Evolutionary conservation across 1,284 basidiomycete genomes (phyloP).

Genomic region (Cryptococcus sp.): DNA sequence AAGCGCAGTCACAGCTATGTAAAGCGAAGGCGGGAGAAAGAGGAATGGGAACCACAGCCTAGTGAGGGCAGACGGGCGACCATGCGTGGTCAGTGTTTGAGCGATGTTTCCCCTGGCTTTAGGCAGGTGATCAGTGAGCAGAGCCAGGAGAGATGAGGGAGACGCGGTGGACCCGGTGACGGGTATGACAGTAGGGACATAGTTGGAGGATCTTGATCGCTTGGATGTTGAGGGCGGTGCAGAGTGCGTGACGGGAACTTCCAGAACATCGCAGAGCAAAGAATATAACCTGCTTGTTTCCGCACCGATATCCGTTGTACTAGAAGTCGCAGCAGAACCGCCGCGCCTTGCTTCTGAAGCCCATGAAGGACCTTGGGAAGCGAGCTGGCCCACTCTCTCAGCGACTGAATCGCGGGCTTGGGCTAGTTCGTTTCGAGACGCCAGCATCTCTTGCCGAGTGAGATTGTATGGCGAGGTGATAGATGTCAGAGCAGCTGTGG

Average conservation of each 20-base stretch:
- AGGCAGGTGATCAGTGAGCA: conserved; percentile 41
- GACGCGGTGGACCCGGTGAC: conserved; percentile 32
- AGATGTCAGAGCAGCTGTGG: conserved; percentile 30
- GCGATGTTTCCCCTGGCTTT: conserved; percentile 18
- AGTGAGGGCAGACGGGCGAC: conserved; percentile 43
- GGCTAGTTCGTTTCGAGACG: conserved; percentile 30
- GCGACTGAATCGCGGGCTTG: conserved; percentile 33
- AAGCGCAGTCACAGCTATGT: conserved; percentile 26
- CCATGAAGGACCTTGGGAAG: conserved; percentile 42
- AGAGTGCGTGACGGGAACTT: neutral
- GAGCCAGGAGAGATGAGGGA: conserved; percentile 36
- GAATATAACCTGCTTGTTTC: neutral
- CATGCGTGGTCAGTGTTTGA: conserved; percentile 30
- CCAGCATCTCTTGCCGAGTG: conserved; percentile 45
- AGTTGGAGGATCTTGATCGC: conserved; percentile 19
- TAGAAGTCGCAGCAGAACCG: neutral
- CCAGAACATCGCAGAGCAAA: neutral
- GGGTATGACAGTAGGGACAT: conserved; percentile 14
- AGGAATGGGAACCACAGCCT: conserved; percentile 53
- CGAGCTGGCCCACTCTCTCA: conserved; percentile 37
- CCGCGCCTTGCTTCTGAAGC: conserved; percentile 1
- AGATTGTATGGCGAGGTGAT: conserved; percentile 41
- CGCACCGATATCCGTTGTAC: neutral
- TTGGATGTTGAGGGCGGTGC: neutral
- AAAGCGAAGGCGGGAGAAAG: conserved; percentile 46